Conservation (phyloP, 108 stramenopile species). For the Ochromonas danica region DNA sequence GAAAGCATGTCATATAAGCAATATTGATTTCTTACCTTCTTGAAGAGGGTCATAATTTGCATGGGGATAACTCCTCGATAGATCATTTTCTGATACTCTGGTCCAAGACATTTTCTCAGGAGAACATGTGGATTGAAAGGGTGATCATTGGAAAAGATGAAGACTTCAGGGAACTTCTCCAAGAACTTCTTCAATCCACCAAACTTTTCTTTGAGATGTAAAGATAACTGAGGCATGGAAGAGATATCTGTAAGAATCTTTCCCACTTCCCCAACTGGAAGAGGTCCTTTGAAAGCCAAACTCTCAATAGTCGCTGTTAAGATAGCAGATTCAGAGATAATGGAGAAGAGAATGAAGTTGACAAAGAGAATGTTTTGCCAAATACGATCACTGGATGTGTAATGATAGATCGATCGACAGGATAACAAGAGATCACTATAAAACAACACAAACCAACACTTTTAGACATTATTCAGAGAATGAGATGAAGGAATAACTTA, state of each 20-base stretch:
- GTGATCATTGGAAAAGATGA: conserved; percentile 55
- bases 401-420: not conserved
- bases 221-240: conserved; percentile 42
- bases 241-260: conserved; percentile 58
- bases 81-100: not conserved
- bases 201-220: conserved; percentile 55
- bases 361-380: conserved; percentile 42
- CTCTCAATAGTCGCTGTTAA: conserved; percentile 48
- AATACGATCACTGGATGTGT: not conserved
- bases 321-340: conserved; percentile 51
- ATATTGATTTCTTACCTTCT: not conserved
- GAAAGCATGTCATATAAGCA: no score
- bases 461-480: not conserved
- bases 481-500: not conserved
- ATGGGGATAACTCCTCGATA: not conserved
- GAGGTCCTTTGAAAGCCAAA: conserved; percentile 50
- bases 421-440: not conserved
- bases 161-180: conserved; percentile 56
- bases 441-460: not conserved
- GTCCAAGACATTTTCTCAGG: not conserved
- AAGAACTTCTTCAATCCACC: conserved; percentile 62
- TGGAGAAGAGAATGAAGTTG: conserved; percentile 50
- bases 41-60: not conserved
- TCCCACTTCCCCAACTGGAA: conserved; percentile 63
- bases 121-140: conserved; percentile 61